These are phyloP conservation scores for Epithemia pelagica DNA, from an alignment of 108 stramenopile genomes.

Conservation along the genomic window DNA sequence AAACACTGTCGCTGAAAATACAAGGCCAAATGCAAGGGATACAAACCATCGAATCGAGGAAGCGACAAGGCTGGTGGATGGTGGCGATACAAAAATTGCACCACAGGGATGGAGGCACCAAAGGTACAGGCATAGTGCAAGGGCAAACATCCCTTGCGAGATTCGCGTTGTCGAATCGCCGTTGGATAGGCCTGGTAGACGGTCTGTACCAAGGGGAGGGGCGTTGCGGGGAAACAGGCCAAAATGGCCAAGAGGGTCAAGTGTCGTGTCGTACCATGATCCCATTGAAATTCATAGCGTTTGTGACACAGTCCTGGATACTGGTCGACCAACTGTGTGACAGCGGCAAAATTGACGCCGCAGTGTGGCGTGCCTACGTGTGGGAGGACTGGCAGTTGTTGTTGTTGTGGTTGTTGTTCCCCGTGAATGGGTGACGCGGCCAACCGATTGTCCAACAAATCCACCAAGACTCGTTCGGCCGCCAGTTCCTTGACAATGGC, in stretches of 20 bases:
- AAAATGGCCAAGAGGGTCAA: not conserved
- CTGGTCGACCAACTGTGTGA: not conserved
- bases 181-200: not conserved
- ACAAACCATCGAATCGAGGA: not conserved
- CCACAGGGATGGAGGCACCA: not conserved
- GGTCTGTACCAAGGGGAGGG: not conserved
- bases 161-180: not conserved
- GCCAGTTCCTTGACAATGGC: not conserved
- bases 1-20: not conserved
- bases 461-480: not conserved
- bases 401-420: no score
- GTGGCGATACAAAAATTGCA: not conserved
- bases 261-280: not conserved
- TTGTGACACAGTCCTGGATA: not conserved
- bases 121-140: not conserved
- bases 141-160: not conserved
- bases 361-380: not conserved
- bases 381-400: no score
- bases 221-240: not conserved
- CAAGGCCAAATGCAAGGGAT: not conserved
- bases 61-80: not conserved
- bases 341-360: not conserved
- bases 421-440: not conserved
- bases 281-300: not conserved
- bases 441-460: not conserved